Percentiles rank a stretch among this genome's conserved stretches.
Conservation (phyloP, 371 early-diverging fungal species). For the Syncephalastrum racemosum region DNA sequence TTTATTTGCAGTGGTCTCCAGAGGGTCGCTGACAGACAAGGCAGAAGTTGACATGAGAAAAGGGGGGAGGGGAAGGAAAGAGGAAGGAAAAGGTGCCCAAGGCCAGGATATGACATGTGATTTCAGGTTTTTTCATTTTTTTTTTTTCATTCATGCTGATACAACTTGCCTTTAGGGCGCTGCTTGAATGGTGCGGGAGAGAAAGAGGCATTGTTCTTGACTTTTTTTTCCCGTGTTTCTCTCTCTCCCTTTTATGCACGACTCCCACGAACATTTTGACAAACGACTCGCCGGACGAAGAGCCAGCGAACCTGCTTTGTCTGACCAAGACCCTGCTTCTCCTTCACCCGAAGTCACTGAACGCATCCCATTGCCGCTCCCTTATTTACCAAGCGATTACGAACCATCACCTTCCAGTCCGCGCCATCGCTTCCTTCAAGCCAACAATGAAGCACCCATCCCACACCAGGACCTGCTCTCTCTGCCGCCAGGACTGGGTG, state of each 20-base stretch:
- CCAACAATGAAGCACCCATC: conserved; percentile 9
- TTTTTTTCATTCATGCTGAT: too few species aligned
- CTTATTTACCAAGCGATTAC: conserved; percentile 45
- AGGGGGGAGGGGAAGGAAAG: not conserved
- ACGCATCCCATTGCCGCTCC: conserved; percentile 46
- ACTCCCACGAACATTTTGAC: too few species aligned
- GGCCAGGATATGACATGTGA: too few species aligned
- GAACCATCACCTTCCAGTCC: conserved; percentile 38
- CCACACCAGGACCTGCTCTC: not conserved
- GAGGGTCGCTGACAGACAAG: conserved; percentile 1
- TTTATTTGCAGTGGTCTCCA: conserved; percentile 5
- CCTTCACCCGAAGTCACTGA: conserved; percentile 1
- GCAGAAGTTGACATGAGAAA: not conserved
- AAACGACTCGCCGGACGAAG: too few species aligned
- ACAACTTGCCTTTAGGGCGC: too few species aligned
- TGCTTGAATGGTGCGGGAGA: too few species aligned
- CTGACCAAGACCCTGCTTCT: too few species aligned
- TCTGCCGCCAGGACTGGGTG: conserved; percentile 1
- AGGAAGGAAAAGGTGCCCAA: not conserved
- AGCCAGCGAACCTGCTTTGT: too few species aligned
- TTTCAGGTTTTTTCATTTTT: too few species aligned
- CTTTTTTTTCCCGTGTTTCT: too few species aligned
- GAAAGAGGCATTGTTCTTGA: too few species aligned
- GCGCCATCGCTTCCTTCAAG: conserved; percentile 27
- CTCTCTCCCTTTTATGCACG: too few species aligned